These are phyloP conservation scores for Wallacemonas rigidus DNA, from an alignment of 208 protist genomes.

Conservation along the genomic window DNA sequence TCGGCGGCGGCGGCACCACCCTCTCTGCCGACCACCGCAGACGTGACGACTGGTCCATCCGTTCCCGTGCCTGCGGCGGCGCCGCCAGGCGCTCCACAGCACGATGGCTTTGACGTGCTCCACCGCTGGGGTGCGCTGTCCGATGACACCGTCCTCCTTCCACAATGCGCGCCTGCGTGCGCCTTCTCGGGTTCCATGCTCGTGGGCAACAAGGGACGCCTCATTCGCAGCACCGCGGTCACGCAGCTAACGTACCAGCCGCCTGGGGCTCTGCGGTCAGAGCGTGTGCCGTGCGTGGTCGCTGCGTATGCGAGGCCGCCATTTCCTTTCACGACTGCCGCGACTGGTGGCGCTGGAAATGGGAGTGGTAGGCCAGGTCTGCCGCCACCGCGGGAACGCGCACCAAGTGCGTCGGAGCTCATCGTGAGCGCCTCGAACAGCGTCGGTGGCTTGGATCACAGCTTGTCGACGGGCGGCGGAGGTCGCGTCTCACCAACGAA, in stretches of 20 bases:
- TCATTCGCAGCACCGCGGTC: conserved; percentile 1
- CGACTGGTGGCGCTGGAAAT: neutral
- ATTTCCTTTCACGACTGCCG: neutral
- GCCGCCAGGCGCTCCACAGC: too few relatives aligned
- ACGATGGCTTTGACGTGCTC: conserved; percentile 6
- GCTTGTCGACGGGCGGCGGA: conserved; percentile 28
- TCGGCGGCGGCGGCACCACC: neutral
- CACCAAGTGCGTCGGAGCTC: conserved; percentile 15
- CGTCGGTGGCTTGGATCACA: conserved; percentile 19
- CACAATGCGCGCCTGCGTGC: conserved; percentile 7
- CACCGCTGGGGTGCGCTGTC: conserved; percentile 16
- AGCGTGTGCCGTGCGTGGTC: conserved; percentile 11
- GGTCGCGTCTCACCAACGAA: neutral
- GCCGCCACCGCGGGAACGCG: conserved; percentile 20
- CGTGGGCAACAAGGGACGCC: conserved; percentile 9
- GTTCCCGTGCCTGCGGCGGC: neutral
- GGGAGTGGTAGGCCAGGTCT: too few relatives aligned
- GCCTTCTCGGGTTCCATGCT: conserved; percentile 1
- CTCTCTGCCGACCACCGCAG: neutral
- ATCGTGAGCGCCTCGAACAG: conserved; percentile 7
- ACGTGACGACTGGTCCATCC: neutral
- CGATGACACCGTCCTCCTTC: neutral
- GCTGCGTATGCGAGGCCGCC: conserved; percentile 15
- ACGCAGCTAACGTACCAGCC: conserved; percentile 3
- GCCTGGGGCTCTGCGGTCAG: neutral